Evolutionary conservation across 164 flowering plant species (phyloP).

Genomic region (Nymphaea colorata): DNA sequence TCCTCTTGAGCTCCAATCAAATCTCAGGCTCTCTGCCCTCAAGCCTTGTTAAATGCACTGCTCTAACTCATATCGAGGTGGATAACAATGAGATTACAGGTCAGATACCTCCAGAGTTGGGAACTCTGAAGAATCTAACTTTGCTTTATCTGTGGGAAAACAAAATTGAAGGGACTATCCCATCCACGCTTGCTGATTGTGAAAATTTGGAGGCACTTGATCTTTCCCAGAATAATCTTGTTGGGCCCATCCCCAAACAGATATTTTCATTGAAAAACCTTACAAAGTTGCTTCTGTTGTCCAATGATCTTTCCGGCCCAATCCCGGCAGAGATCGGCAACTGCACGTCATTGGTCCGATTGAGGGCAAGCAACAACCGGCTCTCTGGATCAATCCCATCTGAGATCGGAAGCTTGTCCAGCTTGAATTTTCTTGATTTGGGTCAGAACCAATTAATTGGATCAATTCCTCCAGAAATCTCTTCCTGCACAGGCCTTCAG

Average conservation of each 20-base stretch:
- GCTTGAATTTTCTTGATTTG: constrained; percentile 67
- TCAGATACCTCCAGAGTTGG: constrained; percentile 57
- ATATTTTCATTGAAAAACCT: constrained; percentile 64
- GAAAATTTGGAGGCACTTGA: constrained; percentile 75
- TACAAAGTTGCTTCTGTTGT: constrained; percentile 69
- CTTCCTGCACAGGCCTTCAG: constrained; percentile 54
- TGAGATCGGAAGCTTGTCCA: constrained; percentile 61
- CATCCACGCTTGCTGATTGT: constrained; percentile 55
- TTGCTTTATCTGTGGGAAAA: constrained; percentile 86
- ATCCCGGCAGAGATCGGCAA: constrained; percentile 81
- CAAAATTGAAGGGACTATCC: constrained; percentile 58
- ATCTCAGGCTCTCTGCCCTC: constrained; percentile 61
- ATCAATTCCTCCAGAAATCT: constrained; percentile 52
- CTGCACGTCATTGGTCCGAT: constrained; percentile 54
- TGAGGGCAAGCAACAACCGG: constrained; percentile 47
- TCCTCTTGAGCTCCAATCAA: constrained; percentile 71
- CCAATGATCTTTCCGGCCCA: constrained; percentile 71
- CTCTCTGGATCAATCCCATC: constrained; percentile 65
- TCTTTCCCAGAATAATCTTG: constrained; percentile 64
- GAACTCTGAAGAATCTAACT: constrained; percentile 49
- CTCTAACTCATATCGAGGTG: constrained; percentile 56
- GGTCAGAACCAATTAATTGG: constrained; percentile 59
- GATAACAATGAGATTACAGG: constrained; percentile 80
- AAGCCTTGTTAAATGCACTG: constrained; percentile 49
- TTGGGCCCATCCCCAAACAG: constrained; percentile 54